phyloP scores from a whole-genome alignment of 2,329 filamentous ascomycete genomes.

The Ascochyta lentis region DNA sequence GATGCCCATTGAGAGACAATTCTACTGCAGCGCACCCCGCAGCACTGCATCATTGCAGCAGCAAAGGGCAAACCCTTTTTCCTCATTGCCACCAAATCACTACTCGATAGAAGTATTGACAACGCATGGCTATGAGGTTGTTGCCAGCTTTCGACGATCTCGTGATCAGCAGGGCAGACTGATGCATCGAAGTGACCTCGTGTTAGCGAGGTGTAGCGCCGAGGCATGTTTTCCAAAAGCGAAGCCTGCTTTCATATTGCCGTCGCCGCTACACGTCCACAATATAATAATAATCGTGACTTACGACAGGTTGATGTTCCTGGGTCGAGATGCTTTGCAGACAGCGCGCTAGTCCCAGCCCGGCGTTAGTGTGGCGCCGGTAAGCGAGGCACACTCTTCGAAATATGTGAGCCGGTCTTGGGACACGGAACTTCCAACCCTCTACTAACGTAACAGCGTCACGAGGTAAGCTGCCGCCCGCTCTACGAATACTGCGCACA shows the following conservation, averaged over 20 bases:
- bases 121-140: neutral
- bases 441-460: constrained; percentile 48
- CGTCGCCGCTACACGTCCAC: no score
- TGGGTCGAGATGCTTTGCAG: neutral
- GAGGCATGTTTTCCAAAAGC: no score
- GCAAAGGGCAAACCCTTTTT: neutral
- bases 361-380: neutral
- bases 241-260: no score
- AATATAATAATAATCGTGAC: neutral
- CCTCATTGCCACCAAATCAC: neutral
- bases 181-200: no score
- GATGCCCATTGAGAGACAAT: neutral
- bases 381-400: neutral
- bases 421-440: constrained; percentile 25
- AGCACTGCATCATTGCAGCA: neutral
- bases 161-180: neutral
- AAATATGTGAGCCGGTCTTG: neutral
- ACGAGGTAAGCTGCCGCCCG: constrained; percentile 38
- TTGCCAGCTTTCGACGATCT: neutral
- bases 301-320: neutral
- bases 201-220: no score
- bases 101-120: neutral
- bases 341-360: neutral
- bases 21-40: neutral
- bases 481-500: neutral